A percentile compares a stretch with the other conserved stretches of the same genome.
Evolutionary conservation across 2,329 filamentous ascomycete species (phyloP).

Genomic region (Colletotrichum sublineola): DNA sequence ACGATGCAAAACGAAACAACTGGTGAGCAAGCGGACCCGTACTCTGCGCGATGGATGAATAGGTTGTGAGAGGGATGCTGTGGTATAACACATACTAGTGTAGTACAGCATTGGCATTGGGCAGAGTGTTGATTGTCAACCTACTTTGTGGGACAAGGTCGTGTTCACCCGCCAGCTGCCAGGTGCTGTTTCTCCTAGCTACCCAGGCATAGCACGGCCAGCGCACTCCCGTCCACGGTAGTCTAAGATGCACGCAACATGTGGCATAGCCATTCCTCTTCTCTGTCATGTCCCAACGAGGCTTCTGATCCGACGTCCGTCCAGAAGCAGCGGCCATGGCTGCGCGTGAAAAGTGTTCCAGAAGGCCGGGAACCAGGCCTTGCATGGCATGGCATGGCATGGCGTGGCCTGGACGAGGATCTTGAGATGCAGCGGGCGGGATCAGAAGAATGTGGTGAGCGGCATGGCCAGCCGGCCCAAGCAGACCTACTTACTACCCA

Average conservation of each 20-base stretch:
- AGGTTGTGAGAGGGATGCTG: not conserved
- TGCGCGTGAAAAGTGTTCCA: constrained; percentile 38
- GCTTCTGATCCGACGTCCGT: constrained; percentile 31
- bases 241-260: constrained; percentile 39
- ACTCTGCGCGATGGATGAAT: not conserved
- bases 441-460: constrained; percentile 35
- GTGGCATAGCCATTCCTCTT: constrained; percentile 31
- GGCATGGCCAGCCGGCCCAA: constrained; percentile 23
- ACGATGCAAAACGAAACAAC: constrained; percentile 18
- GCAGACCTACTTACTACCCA: constrained; percentile 16
- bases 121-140: not conserved
- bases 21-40: not conserved
- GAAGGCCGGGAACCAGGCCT: constrained; percentile 36
- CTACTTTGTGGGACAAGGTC: not conserved
- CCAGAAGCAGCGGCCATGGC: constrained; percentile 34
- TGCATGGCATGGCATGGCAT: constrained; percentile 37
- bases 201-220: not conserved
- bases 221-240: constrained; percentile 9
- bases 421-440: constrained; percentile 41
- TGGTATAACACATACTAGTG: not conserved
- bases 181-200: not conserved
- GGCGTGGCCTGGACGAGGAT: constrained; percentile 37
- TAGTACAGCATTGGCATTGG: too few relatives aligned
- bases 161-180: not conserved
- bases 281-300: constrained; percentile 36